Base-by-base conservation (phyloP, 768 basidiomycete genomes). In the Xerocomellus chrysenteron region DNA sequence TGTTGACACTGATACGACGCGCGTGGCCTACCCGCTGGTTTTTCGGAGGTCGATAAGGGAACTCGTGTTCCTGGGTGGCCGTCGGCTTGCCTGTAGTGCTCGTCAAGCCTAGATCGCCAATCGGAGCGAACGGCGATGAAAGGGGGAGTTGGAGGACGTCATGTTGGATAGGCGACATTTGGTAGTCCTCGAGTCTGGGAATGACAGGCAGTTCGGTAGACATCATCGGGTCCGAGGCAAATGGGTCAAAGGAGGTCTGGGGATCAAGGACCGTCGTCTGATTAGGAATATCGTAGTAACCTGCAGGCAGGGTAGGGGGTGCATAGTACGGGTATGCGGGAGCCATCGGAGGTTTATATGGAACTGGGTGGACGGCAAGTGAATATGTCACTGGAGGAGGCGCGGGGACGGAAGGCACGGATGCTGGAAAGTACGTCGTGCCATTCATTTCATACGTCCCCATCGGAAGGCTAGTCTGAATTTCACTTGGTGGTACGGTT, bases 1-100 rank as follows among this genome's bases (percentile, higher is more conserved):
- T 54, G 41, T 66, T 56, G 55, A 78, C 71, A 54, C 73, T 78
- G 57, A 78, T 67, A 14, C 78, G 74, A 30, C 73, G 69, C 13
- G 74, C 71, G 40, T 78, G 76, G 6, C 78, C 77, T 2, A 65
- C 60, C n/a, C 58, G 66, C 55, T 72, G 69, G 41, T 63, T 54
- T 52, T 64, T 66, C 21, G 68, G 71, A 24, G 74, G 70, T 10
- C 60, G 62, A 58, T 74, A 75, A 13, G 77, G 70, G 21, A 71
- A 71, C 24, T 68, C 66, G 32, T 61, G 44, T 33, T 57, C 62
- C 17, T 48, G 24, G 2, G 41, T 36, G n/a, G 21, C 50, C 50
- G 49, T 50, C 5, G 40, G 42, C 21, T 36, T 47, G 28, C 47
- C 53, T 5, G 19, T 19, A 11, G 40, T 28, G 14, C 41, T 33